A percentile compares a stretch with the other conserved stretches of the same genome.
Evolutionary conservation across 805 yeast species (phyloP).

Genomic region (Diddensiella transvaalensis): DNA sequence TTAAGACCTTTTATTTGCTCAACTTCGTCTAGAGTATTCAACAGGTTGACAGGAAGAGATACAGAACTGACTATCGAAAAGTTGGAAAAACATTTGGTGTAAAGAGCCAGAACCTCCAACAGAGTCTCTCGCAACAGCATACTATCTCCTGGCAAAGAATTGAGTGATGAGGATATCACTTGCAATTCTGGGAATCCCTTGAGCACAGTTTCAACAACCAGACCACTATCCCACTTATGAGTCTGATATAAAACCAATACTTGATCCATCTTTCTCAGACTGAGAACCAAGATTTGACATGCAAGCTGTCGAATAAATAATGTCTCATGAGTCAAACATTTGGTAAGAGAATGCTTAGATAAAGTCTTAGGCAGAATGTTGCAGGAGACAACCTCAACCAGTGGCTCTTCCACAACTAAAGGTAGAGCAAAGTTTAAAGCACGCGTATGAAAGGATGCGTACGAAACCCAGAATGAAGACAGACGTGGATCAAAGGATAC

Average conservation of each 20-base stretch:
- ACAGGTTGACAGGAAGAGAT: conserved; percentile 8
- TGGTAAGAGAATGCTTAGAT: conserved; percentile 53
- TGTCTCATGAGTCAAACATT: conserved; percentile 51
- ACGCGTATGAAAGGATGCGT: conserved; percentile 56
- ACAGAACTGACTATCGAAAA: neutral
- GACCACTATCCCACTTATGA: conserved; percentile 42
- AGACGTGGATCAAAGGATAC: conserved; percentile 69
- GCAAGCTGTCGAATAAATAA: conserved; percentile 59
- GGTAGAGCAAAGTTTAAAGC: conserved; percentile 61
- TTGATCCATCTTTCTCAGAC: conserved; percentile 50
- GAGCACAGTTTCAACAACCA: conserved; percentile 36
- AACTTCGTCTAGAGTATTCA: conserved; percentile 4
- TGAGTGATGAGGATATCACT: conserved; percentile 13
- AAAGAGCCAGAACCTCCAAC: conserved; percentile 5
- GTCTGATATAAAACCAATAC: conserved; percentile 37
- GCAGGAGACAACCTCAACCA: conserved; percentile 44
- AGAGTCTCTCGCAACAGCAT: neutral
- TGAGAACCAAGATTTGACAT: conserved; percentile 53
- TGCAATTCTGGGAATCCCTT: conserved; percentile 34
- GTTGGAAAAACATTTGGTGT: conserved; percentile 10
- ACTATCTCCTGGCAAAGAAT: neutral
- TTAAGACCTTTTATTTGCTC: conserved; percentile 3
- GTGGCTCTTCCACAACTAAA: conserved; percentile 31
- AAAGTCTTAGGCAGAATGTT: conserved; percentile 62
- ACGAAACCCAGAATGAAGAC: conserved; percentile 80